phyloP scores from a whole-genome alignment of 2,329 filamentous ascomycete species.

The Neofusicoccum ribis region DNA sequence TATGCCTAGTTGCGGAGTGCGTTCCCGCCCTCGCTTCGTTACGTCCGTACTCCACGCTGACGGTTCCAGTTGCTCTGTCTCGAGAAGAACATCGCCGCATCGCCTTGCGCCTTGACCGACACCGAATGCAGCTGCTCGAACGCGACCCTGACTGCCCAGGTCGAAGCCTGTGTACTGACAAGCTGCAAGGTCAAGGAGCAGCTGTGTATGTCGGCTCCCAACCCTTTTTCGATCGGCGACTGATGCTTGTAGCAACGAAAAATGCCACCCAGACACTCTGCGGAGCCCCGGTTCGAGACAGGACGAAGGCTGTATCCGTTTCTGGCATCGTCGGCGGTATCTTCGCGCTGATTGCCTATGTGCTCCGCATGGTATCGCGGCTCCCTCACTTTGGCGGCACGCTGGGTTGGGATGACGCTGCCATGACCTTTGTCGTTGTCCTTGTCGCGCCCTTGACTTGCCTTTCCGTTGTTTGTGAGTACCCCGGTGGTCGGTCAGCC shows the following conservation, averaged over 20 bases:
- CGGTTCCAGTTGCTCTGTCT: conserved; percentile 28
- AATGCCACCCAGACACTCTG: conserved; percentile 40
- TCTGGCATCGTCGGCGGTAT: conserved; percentile 35
- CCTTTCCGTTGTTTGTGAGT: conserved; percentile 23
- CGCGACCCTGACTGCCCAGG: conserved; percentile 22
- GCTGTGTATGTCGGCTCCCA: conserved; percentile 25
- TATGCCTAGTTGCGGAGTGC: conserved; percentile 14
- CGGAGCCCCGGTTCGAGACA: conserved; percentile 37
- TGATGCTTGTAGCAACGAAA: conserved; percentile 36
- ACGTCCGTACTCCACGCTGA: conserved; percentile 5
- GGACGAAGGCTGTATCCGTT: conserved; percentile 35
- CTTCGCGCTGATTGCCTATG: conserved; percentile 35
- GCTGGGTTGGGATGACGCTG: conserved; percentile 43
- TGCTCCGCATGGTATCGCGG: conserved; percentile 38
- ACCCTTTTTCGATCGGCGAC: not conserved
- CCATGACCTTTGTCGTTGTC: conserved; percentile 41
- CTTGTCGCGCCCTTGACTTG: conserved; percentile 26
- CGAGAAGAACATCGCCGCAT: conserved; percentile 25
- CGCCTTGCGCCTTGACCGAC: conserved; percentile 29
- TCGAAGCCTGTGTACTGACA: conserved; percentile 26
- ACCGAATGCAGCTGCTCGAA: conserved; percentile 29
- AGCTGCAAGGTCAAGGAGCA: conserved; percentile 29
- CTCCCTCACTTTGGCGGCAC: conserved; percentile 36
- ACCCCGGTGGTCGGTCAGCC: not conserved
- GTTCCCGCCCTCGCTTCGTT: not conserved